These are phyloP conservation scores for Pestalotiopsis sp. DNA, from an alignment of 2,329 filamentous ascomycete genomes.

Conservation along the genomic window DNA sequence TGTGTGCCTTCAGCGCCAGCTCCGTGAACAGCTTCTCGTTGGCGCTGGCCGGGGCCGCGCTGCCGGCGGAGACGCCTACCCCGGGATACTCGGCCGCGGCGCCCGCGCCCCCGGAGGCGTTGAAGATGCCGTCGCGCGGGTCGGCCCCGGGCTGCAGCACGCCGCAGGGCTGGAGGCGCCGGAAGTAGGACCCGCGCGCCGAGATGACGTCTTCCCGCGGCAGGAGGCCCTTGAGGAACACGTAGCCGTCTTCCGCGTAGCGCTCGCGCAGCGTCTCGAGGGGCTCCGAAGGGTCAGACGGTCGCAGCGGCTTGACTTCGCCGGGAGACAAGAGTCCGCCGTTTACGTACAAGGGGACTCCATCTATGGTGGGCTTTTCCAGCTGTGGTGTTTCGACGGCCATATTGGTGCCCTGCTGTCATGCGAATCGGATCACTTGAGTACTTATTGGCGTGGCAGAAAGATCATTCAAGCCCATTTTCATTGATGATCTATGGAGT, in stretches of 20 bases:
- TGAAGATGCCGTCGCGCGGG: neutral
- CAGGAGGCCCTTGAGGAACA: neutral
- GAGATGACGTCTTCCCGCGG: neutral
- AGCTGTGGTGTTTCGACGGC: neutral
- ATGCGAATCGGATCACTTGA: no score
- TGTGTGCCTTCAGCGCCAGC: neutral
- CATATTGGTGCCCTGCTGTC: neutral
- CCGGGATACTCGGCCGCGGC: neutral
- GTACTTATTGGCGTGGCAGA: no score
- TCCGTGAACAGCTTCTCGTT: neutral
- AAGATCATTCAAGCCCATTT: no score
- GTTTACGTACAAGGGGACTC: neutral
- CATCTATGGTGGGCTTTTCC: neutral
- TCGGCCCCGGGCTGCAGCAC: neutral
- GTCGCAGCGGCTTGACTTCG: neutral
- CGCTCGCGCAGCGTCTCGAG: neutral
- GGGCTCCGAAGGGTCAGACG: neutral
- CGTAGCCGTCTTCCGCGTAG: neutral
- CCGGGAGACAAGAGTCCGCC: neutral
- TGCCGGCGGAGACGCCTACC: neutral
- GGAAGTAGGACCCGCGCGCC: neutral
- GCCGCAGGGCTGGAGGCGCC: neutral
- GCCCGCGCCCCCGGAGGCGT: neutral
- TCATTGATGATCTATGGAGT: no score
- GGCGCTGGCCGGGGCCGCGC: neutral